Evolutionary conservation across 768 basidiomycete genomes (phyloP).

Genomic region (Lenzites betulinus): DNA sequence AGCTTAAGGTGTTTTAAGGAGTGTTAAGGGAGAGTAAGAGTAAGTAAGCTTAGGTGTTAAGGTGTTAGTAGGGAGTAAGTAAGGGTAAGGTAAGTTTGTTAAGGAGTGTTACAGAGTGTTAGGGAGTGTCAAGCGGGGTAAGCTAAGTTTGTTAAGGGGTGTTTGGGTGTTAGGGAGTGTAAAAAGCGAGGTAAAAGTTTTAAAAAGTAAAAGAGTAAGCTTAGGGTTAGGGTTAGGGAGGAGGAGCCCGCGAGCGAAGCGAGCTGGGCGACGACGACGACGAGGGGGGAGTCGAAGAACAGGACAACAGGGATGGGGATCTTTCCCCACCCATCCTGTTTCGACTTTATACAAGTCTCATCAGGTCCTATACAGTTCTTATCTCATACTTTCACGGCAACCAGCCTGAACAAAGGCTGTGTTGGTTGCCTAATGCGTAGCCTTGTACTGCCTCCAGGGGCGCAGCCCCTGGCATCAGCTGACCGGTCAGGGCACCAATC

Average conservation of each 20-base stretch:
- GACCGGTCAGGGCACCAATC: too few relatives aligned
- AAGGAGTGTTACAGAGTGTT: too few relatives aligned
- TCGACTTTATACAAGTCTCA: neutral
- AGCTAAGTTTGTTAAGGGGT: too few relatives aligned
- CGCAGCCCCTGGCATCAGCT: too few relatives aligned
- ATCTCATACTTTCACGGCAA: neutral
- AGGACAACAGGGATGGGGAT: neutral
- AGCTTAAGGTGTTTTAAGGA: too few relatives aligned
- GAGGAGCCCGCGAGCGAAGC: neutral
- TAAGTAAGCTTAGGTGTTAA: too few relatives aligned
- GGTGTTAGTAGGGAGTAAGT: too few relatives aligned
- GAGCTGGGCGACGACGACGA: neutral
- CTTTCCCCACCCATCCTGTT: neutral
- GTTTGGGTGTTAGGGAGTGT: neutral
- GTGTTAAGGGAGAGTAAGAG: too few relatives aligned
- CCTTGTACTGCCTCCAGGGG: too few relatives aligned
- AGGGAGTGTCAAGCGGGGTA: too few relatives aligned
- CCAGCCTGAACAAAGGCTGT: neutral
- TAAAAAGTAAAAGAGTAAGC: neutral
- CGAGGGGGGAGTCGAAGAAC: neutral
- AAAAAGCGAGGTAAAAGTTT: neutral
- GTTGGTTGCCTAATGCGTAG: too few relatives aligned
- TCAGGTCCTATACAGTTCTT: neutral
- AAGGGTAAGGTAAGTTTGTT: too few relatives aligned
- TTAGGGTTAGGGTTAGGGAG: neutral